Evolutionary conservation across 169 alveolate species (phyloP).

Genomic region (Ichthyophthirius multifiliis): DNA sequence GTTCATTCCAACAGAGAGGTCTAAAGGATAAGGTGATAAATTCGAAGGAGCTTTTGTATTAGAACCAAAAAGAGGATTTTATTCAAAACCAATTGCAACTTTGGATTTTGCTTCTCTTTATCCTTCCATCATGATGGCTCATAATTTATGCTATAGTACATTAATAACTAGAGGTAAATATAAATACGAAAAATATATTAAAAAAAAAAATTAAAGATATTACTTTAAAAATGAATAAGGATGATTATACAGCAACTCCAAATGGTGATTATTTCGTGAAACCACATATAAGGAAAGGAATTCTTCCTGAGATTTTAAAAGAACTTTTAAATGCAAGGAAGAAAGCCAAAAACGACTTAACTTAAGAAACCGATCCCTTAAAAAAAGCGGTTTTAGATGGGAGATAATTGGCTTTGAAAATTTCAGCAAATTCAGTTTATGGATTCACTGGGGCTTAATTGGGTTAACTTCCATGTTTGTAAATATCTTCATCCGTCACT

Average conservation of each 20-base stretch:
- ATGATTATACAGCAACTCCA: conserved; percentile 69
- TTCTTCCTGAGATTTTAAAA: conserved; percentile 96
- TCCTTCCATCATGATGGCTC: conserved; percentile 99
- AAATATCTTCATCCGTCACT: conserved; percentile 95
- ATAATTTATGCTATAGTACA: conserved; percentile 97
- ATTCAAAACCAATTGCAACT: conserved; percentile 97
- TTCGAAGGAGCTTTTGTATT: conserved; percentile 97
- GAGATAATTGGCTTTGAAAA: conserved; percentile 97
- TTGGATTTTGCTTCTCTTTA: conserved; percentile 99
- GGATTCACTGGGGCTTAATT: conserved; percentile 99
- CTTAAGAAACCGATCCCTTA: conserved; percentile 91
- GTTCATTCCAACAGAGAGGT: conserved; percentile 89
- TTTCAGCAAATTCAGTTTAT: conserved; percentile 99
- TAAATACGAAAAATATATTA: neutral
- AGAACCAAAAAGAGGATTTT: conserved; percentile 94
- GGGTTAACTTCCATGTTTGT: conserved; percentile 97
- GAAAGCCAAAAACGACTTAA: conserved; percentile 92
- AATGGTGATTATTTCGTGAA: conserved; percentile 82
- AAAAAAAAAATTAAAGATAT: neutral
- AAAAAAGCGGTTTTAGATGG: conserved; percentile 97
- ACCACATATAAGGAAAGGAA: conserved; percentile 85
- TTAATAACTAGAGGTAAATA: conserved; percentile 54
- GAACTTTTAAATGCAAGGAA: conserved; percentile 96
- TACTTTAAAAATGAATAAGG: neutral
- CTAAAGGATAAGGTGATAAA: conserved; percentile 47